Evolutionary conservation across 2,329 filamentous ascomycete genomes (phyloP).

Genomic region (Diaporthe vexans): DNA sequence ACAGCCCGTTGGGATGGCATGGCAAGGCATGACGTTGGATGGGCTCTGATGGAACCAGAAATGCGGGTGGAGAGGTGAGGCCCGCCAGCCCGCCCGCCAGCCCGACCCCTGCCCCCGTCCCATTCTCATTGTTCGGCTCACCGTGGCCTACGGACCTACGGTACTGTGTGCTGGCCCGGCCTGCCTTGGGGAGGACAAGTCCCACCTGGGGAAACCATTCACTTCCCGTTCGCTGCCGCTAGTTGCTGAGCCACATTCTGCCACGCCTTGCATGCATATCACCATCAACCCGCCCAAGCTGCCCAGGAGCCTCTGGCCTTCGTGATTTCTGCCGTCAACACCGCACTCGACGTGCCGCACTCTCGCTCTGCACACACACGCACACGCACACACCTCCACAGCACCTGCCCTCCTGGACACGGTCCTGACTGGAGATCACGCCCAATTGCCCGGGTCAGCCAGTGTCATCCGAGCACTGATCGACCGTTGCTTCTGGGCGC

Average conservation of each 20-base stretch:
- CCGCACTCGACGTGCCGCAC: constrained; percentile 15
- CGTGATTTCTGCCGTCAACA: constrained; percentile 16
- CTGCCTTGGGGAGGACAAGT: constrained; percentile 5
- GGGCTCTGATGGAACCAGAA: background rate
- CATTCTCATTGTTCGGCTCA: constrained; percentile 7
- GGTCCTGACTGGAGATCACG: constrained; percentile 29
- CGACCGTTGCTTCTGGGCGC: constrained; percentile 21
- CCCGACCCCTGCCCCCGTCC: background rate
- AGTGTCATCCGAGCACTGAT: constrained; percentile 28
- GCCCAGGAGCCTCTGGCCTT: background rate
- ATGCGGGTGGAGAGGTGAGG: constrained; percentile 12
- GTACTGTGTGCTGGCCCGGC: background rate
- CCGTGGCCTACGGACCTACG: background rate
- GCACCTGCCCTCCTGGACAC: background rate
- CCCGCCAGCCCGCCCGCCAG: background rate
- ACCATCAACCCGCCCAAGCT: constrained; percentile 16
- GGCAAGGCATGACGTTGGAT: constrained; percentile 27
- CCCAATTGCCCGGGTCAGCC: constrained; percentile 10
- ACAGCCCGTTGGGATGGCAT: constrained; percentile 2
- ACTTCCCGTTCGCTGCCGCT: constrained; percentile 27
- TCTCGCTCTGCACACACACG: constrained; percentile 5
- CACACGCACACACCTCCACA: background rate
- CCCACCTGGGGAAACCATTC: constrained; percentile 24
- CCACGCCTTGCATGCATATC: constrained; percentile 27
- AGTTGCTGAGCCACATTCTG: constrained; percentile 34